Conservation (phyloP, 169 alveolate genomes). For the Cardiosporidium cionae region DNA sequence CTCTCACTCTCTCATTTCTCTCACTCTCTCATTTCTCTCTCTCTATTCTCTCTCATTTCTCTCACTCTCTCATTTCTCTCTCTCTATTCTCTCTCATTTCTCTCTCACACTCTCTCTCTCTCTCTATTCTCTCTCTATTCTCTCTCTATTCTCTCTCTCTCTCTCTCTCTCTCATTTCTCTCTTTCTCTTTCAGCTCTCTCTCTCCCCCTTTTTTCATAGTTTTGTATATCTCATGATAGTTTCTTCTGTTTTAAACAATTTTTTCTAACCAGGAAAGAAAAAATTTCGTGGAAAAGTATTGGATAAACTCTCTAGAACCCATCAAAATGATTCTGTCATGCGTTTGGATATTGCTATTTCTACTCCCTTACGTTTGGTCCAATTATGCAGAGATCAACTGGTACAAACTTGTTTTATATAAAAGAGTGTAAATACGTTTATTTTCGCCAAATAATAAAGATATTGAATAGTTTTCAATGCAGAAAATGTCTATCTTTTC, state of each 20-base stretch:
- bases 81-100: neutral
- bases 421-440: no score
- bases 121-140: no score
- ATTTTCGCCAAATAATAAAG: no score
- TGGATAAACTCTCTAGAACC: neutral
- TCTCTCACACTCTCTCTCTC: no score
- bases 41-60: neutral
- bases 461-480: no score
- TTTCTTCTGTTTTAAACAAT: neutral
- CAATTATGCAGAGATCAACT: conserved; percentile 39
- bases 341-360: conserved; percentile 33
- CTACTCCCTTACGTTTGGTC: conserved; percentile 51
- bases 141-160: no score
- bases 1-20: no score
- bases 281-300: neutral
- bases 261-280: neutral
- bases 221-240: neutral
- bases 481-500: no score
- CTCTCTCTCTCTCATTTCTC: no score
- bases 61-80: neutral
- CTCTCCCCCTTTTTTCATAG: neutral
- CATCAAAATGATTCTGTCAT: neutral
- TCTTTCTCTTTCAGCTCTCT: no score
- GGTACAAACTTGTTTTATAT: neutral
- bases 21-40: no score